phyloP scores from a whole-genome alignment of 805 yeast genomes.

The Yamadazyma insecticola region DNA sequence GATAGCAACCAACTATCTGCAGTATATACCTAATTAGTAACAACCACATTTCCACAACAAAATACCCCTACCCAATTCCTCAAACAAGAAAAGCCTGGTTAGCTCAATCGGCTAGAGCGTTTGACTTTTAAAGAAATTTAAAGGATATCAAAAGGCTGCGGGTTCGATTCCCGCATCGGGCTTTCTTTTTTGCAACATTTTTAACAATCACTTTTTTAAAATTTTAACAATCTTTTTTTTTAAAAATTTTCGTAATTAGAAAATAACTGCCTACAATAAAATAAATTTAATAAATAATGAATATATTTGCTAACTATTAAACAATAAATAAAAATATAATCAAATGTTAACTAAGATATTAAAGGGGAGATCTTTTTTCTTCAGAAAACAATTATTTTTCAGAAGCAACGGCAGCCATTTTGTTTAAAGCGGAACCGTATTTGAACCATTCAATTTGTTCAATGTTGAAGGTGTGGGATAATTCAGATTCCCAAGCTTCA shows the following conservation, averaged over 20 bases:
- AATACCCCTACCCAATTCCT: too few species aligned
- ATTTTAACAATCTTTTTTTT: too few species aligned
- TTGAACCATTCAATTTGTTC: conserved; percentile 99
- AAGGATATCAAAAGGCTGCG: conserved; percentile 4
- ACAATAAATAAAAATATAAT: conserved; percentile 3
- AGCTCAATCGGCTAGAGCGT: conserved; percentile 5
- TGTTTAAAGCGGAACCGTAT: conserved; percentile 98
- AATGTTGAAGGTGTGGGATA: conserved; percentile 91
- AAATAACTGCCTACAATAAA: too few species aligned
- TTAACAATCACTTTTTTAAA: too few species aligned
- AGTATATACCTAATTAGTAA: too few species aligned
- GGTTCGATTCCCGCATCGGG: conserved; percentile 5
- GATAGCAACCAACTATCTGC: too few species aligned
- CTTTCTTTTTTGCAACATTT: conserved; percentile 1
- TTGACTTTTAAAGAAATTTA: conserved; percentile 5
- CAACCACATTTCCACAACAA: too few species aligned
- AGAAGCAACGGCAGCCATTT: conserved; percentile 54
- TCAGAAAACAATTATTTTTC: conserved; percentile 1
- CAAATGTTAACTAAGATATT: too few species aligned
- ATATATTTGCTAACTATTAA: not conserved
- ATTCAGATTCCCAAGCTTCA: conserved; percentile 79
- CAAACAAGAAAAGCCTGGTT: conserved; percentile 1
- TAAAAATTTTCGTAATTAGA: too few species aligned
- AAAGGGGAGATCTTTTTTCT: too few species aligned
- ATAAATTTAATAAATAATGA: too few species aligned